Conservation (phyloP, 2,329 filamentous ascomycete genomes). For the Graphiopsis chlorocephala region DNA sequence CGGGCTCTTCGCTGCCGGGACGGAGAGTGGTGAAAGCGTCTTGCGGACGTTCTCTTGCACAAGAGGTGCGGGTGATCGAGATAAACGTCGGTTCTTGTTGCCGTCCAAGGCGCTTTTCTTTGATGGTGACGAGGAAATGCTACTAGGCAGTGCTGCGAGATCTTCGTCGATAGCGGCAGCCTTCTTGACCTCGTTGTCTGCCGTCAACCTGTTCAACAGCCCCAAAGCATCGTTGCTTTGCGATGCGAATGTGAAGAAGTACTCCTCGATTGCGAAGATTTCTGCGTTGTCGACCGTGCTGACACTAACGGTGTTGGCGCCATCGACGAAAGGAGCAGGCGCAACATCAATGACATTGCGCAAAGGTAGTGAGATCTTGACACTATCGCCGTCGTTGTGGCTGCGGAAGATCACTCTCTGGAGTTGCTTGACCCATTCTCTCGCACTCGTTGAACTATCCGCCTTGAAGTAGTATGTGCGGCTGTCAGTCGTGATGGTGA, state of each 20-base stretch:
- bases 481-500: slow-evolving; percentile 77
- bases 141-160: not conserved
- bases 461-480: slow-evolving; percentile 84
- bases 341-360: slow-evolving; percentile 89
- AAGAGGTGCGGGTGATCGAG: slow-evolving; percentile 30
- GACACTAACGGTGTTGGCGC: slow-evolving; percentile 82
- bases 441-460: slow-evolving; percentile 81
- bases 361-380: slow-evolving; percentile 90
- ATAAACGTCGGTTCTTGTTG: slow-evolving; percentile 11
- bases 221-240: slow-evolving; percentile 79
- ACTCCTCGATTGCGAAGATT: slow-evolving; percentile 94
- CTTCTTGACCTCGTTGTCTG: slow-evolving; percentile 52
- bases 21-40: slow-evolving; percentile 43
- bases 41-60: slow-evolving; percentile 41
- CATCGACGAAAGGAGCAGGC: slow-evolving; percentile 83
- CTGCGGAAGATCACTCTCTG: slow-evolving; percentile 94
- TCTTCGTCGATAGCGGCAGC: not conserved
- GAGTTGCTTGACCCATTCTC: slow-evolving; percentile 92
- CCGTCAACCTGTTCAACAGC: slow-evolving; percentile 70
- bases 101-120: not conserved
- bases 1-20: slow-evolving; percentile 36
- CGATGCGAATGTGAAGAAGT: slow-evolving; percentile 95
- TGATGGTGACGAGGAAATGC: not conserved
- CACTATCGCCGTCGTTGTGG: slow-evolving; percentile 93
- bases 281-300: slow-evolving; percentile 91